Evolutionary conservation across 2,329 filamentous ascomycete species (phyloP).

Genomic region (Ampelomyces quisqualis): DNA sequence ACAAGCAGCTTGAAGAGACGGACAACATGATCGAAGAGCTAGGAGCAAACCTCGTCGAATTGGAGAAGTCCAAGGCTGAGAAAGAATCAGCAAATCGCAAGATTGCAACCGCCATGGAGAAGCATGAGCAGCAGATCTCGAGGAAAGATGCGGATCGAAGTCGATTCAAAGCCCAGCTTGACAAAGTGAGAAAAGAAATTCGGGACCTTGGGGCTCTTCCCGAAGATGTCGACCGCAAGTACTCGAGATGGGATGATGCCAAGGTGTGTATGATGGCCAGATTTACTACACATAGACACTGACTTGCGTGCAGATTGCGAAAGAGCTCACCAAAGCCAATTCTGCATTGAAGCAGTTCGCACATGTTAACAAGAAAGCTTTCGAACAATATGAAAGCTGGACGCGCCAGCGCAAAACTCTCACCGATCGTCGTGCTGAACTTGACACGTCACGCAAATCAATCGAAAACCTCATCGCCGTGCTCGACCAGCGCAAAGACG

Average conservation of each 20-base stretch:
- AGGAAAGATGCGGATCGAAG: conserved; percentile 89
- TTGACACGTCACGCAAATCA: conserved; percentile 80
- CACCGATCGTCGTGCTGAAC: conserved; percentile 78
- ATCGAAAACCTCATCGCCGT: conserved; percentile 92
- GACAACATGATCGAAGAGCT: conserved; percentile 69
- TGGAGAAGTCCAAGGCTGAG: conserved; percentile 61
- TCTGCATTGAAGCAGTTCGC: conserved; percentile 94
- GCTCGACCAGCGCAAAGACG: conserved; percentile 92
- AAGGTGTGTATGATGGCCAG: conserved; percentile 56
- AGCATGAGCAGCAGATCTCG: conserved; percentile 85
- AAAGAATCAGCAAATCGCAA: conserved; percentile 74
- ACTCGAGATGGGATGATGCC: conserved; percentile 77
- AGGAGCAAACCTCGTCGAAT: conserved; percentile 56
- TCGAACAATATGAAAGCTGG: conserved; percentile 98
- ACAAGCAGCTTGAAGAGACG: conserved; percentile 69
- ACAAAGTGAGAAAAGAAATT: conserved; percentile 84
- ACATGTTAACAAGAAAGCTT: conserved; percentile 98
- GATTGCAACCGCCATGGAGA: conserved; percentile 74
- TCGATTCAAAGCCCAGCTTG: conserved; percentile 71
- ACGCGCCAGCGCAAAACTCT: conserved; percentile 87
- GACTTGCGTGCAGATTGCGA: conserved; percentile 31
- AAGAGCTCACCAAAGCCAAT: conserved; percentile 82
- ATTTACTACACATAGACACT: conserved; percentile 6
- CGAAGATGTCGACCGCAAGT: conserved; percentile 90
- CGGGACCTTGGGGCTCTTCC: conserved; percentile 89